These are phyloP conservation scores for Phytophthora sansomeana DNA, from an alignment of 352 stramenopile genomes.

Conservation along the genomic window DNA sequence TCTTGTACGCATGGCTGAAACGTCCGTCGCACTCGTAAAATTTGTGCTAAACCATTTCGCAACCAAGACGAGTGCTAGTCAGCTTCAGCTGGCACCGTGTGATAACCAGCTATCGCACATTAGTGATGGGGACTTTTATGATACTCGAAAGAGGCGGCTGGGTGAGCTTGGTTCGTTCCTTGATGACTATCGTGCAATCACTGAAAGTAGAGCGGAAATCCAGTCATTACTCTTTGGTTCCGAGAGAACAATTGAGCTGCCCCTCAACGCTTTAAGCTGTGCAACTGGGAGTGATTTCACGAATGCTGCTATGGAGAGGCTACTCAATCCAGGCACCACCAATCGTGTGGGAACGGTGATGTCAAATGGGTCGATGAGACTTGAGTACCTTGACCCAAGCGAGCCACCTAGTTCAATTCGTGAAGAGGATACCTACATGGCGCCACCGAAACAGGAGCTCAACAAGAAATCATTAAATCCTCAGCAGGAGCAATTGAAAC, in stretches of 20 bases:
- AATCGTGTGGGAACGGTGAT: slow-evolving; percentile 30
- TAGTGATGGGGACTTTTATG: slow-evolving; percentile 19
- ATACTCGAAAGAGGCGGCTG: slow-evolving; percentile 25
- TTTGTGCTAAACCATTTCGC: slow-evolving; percentile 62
- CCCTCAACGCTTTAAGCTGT: slow-evolving; percentile 26
- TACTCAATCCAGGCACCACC: slow-evolving; percentile 35
- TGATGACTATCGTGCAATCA: slow-evolving; percentile 34
- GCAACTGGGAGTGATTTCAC: slow-evolving; percentile 27
- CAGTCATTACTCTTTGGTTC: slow-evolving; percentile 37
- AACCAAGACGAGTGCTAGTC: slow-evolving; percentile 17
- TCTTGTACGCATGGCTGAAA: slow-evolving; percentile 61
- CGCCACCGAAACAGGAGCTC: slow-evolving; percentile 4
- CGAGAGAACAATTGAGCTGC: slow-evolving; percentile 40
- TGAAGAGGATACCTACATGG: slow-evolving; percentile 21
- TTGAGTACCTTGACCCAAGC: slow-evolving; percentile 49
- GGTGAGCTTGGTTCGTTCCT: slow-evolving; percentile 36
- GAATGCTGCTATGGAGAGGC: slow-evolving; percentile 33
- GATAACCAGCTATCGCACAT: slow-evolving; percentile 34
- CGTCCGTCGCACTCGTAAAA: slow-evolving; percentile 65
- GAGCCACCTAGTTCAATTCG: slow-evolving; percentile 36
- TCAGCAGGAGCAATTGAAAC: background rate
- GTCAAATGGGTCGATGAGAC: slow-evolving; percentile 49
- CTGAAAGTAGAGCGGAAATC: slow-evolving; percentile 25
- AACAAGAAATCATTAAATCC: background rate
- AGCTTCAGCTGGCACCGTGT: slow-evolving; percentile 7